These are phyloP conservation scores for Ormosia emarginata DNA, from an alignment of 306 rosid genomes.

Conservation along the genomic window DNA sequence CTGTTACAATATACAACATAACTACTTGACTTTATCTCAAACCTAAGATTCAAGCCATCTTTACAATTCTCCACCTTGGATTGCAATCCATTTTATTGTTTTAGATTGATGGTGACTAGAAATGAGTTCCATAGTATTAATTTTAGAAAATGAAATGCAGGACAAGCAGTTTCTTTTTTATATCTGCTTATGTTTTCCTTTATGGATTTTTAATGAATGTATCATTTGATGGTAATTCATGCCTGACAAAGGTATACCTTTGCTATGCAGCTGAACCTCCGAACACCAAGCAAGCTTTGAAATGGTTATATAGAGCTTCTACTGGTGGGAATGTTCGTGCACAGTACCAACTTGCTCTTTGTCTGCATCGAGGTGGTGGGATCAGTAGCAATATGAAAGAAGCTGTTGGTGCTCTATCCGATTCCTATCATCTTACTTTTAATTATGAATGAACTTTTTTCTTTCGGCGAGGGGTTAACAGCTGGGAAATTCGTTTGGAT, in stretches of 20 bases:
- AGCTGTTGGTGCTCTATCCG: constrained; percentile 58
- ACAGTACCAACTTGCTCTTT: constrained; percentile 87
- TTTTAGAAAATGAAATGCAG: not conserved
- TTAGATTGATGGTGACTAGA: not conserved
- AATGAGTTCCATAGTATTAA: not conserved
- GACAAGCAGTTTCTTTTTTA: not conserved
- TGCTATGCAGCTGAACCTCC: constrained; percentile 69
- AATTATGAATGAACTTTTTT: not conserved
- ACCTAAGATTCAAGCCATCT: no score
- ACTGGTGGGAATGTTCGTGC: constrained; percentile 63
- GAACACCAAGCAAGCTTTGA: constrained; percentile 61
- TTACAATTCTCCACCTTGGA: no score
- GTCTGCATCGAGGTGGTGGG: constrained; percentile 70
- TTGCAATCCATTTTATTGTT: not conserved
- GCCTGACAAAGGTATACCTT: not conserved
- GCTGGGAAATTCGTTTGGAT: not conserved
- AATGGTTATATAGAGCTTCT: constrained; percentile 68
- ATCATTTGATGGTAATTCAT: constrained; percentile 22
- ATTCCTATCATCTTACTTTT: constrained; percentile 17
- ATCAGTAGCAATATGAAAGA: constrained; percentile 42
- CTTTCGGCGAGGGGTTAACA: not conserved
- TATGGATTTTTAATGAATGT: not conserved
- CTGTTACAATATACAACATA: no score
- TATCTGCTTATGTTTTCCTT: not conserved
- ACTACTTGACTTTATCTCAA: no score